Evolutionary conservation across 345 rosid genomes (phyloP), one percentile per base, ranked within the genome.

Genomic region (Brassica incana): DNA sequence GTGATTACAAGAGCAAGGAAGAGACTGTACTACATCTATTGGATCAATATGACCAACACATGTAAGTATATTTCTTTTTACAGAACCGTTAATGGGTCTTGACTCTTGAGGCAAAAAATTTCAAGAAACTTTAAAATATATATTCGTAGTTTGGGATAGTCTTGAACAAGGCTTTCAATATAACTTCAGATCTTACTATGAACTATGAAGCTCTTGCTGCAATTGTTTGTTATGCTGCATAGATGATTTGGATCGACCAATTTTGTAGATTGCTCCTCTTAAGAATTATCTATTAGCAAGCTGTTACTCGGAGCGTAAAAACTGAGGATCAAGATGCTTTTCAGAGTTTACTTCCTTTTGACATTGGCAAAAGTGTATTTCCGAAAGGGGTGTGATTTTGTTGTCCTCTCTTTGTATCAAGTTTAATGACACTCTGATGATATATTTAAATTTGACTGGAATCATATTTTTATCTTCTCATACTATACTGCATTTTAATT

Each of bases 261-360:
- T 73, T 67, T 9, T 0, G 64, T 61, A 48, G 25, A n/a, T 67
- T 45, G 14, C 14, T 32, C 0, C 27, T 75, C 33, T 2, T 69
- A 36, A 36, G 6, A 7, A 1, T 36, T 2, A 64, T 91, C 48
- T 90, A 87, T 76, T 97, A 92, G 89, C 95, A 88, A 65, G 99
- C 97, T 45, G 97, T 91, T 69, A 91, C 91, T 65, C 83, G 91
- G 6, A 90, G 98, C 72, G 95, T 95, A 29, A 89, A 89, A 86
- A 79, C 83, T 71, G 99, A 90, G 88, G 2, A 25, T 25, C 29
- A 25, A 25, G 29, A 25, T 25, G 29, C 29, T 25, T 25, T 25
- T 25, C 29, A 88, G 97, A 73, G 94, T 92, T 83, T 92, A 89
- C 83, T 92, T 85, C 83, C 97, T 36, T 36, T 36, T 36, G 43